Evolutionary conservation across 2,329 filamentous ascomycete genomes (phyloP), one percentile per base, ranked within the genome.

Genomic region (Teratosphaeria zuluensis): DNA sequence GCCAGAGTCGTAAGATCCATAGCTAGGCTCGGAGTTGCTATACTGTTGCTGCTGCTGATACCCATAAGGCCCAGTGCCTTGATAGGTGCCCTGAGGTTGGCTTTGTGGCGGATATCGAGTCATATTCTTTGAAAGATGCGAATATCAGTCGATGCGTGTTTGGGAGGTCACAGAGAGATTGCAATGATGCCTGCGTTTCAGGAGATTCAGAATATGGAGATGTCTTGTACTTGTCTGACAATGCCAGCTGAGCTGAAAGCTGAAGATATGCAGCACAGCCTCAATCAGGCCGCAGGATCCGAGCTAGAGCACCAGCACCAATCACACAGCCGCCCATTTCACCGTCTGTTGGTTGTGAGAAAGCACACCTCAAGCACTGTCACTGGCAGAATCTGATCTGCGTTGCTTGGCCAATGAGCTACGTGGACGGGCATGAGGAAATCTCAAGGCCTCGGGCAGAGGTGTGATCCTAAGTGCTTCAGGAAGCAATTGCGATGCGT

Each of bases 41-140:
- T 56, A 55, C 31, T 57, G 51, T 6, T 31, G 48, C 46, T 48
- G 52, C 30, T 55, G 60, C 51, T 58, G 55, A 42, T 58, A 59
- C 12, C 55, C 54, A 16, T 56, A 56, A 11, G 51, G 54, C 12
- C 54, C 55, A 51, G 55, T 56, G 48, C 60, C 57, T 53, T 62
- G 59, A 56, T 59, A 58, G 53, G 55, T 57, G 16, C 42, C 55
- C 12, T 46, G 46, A 5, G 55, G 16, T n/a, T 24, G 21, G 12
- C 33, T 51, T 24, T 62, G 63, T 8, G 63, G 63, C 32, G 58
- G 58, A 30, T 63, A 59, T 35, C 58, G 59, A 14, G 63, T 62
- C 63, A 64, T 64, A 4, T 6, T 35, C 2, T 24, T 48, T 21
- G 9, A 3, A 11, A 48, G 16, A 5, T 48, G 42, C n/a, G n/a